Base-by-base conservation (phyloP, 441 rosid genomes). In the Populus tomentosa region DNA sequence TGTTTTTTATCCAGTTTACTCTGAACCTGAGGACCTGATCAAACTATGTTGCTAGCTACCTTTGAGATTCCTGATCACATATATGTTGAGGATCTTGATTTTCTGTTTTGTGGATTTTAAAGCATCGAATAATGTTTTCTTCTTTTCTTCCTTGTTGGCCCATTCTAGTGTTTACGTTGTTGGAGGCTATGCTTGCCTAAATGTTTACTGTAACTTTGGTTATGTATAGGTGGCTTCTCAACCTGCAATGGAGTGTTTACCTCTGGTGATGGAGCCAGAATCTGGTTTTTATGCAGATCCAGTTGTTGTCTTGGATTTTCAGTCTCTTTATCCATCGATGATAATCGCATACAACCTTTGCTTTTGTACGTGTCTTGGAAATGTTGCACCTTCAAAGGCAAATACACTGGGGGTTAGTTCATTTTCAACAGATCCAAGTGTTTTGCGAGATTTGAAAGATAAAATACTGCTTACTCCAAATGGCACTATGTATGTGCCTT, bases 211-310 rank as follows among this genome's bases (percentile, higher is more conserved):
- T 40, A 35, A 62, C 72, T 72, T 71, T 65, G 71, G 50, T 10
- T 77, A 80, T 79, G 21, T 86, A 63, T 78, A 96, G 99, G 99
- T 97, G 85, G 98, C 99, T 84, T 92, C 92, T 82, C 99, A 97
- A 82, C 98, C 99, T 73, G 99, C 98, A 70, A 97, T 97, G 99
- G 98, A 94, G 87, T 97, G 99, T 82, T 69, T 97, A 77, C 98
- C 99, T 78, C 94, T 97, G 71, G 99, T 97, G 77, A 97, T 97
- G 99, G 99, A 97, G 81, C 97, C 98, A 28, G 98, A 91, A 85
- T 97, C 99, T 78, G 93, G 94, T 68, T 96, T 96, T 85, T 96
- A 92, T 83, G 88, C 88, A 61, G 99, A 93, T 81, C 99, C 99
- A 73, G 97, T 97, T 76, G 86, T 97, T 74, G 98, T 97, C 85